A percentile compares a stretch with the other conserved stretches of the same genome.
These are phyloP conservation scores for Colletotrichum zoysiae DNA, from an alignment of 2,329 filamentous ascomycete genomes.

Conservation along the genomic window DNA sequence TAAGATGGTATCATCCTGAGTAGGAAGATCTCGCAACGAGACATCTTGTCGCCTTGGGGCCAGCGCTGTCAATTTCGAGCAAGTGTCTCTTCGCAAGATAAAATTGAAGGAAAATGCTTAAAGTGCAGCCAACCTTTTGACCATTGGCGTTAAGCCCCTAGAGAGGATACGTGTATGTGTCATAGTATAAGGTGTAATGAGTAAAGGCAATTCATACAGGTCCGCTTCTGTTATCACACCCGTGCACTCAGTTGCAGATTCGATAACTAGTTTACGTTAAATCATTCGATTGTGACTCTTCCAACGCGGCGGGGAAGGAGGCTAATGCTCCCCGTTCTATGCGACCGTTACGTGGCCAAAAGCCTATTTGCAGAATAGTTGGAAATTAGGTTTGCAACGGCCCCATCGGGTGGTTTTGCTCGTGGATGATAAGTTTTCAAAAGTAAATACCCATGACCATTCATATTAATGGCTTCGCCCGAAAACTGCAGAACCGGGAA, in stretches of 20 bases:
- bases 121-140: too few relatives aligned
- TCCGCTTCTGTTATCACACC: not conserved
- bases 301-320: not conserved
- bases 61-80: too few relatives aligned
- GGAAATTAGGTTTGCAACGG: not conserved
- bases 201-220: not conserved
- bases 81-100: too few relatives aligned
- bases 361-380: not conserved
- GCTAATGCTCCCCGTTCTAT: not conserved
- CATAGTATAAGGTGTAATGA: not conserved
- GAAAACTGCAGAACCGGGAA: not conserved
- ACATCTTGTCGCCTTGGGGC: too few relatives aligned
- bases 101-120: too few relatives aligned
- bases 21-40: too few relatives aligned
- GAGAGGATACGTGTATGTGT: not conserved
- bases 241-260: too few relatives aligned
- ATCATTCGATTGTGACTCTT: not conserved
- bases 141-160: too few relatives aligned
- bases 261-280: not conserved
- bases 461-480: not conserved
- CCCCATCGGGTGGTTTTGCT: not conserved
- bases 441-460: not conserved
- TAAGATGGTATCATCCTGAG: not conserved
- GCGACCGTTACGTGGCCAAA: not conserved
- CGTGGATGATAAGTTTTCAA: not conserved